A percentile compares a stretch with the other conserved stretches of the same genome.
These are phyloP conservation scores for Musa troglodytarum DNA, from an alignment of 176 grass and related monocot species.

Conservation along the genomic window DNA sequence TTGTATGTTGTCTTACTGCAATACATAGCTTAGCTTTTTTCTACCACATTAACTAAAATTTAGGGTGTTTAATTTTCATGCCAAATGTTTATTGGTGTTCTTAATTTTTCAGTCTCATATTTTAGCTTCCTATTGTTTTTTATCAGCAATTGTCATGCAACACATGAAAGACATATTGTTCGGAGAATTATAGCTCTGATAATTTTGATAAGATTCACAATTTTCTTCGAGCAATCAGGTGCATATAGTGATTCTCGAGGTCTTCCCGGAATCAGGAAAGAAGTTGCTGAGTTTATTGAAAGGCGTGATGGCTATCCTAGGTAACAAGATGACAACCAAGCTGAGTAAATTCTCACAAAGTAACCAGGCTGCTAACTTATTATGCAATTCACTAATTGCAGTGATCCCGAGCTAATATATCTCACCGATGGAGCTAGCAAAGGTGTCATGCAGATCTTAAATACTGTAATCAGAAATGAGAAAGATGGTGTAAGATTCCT, in stretches of 20 bases:
- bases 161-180: background rate
- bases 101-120: background rate
- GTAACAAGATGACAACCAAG: slow-evolving; percentile 32
- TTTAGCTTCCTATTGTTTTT: background rate
- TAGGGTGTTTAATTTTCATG: no score
- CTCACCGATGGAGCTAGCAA: slow-evolving; percentile 95
- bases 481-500: slow-evolving; percentile 65
- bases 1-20: background rate
- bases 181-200: background rate
- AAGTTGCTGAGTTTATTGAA: slow-evolving; percentile 85
- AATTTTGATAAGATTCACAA: background rate
- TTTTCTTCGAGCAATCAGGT: slow-evolving; percentile 40
- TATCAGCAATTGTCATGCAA: background rate
- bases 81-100: background rate
- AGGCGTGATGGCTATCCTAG: slow-evolving; percentile 94
- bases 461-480: slow-evolving; percentile 67
- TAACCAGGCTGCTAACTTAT: background rate
- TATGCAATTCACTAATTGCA: slow-evolving; percentile 26
- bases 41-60: no score
- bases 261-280: slow-evolving; percentile 85
- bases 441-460: slow-evolving; percentile 94
- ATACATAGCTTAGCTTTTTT: background rate
- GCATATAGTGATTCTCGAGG: slow-evolving; percentile 99
- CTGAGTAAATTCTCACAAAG: background rate
- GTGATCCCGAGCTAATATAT: slow-evolving; percentile 93